Conservation (phyloP, 139 green algal genomes). For the Dunaliella primolecta region DNA sequence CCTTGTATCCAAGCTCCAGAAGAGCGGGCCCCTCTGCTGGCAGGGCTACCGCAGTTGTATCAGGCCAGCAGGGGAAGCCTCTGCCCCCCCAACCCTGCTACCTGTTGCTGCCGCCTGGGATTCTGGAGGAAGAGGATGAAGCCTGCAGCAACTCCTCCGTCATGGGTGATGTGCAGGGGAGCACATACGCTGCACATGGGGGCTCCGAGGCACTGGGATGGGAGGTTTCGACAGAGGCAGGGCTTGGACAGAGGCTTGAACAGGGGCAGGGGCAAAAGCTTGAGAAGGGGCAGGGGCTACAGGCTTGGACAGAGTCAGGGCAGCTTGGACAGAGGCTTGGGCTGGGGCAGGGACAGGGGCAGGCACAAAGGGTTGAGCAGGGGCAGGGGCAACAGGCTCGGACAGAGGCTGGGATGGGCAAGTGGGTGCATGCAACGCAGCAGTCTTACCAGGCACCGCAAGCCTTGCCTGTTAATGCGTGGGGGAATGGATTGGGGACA, state of each 20-base stretch:
- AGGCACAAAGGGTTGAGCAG: not conserved
- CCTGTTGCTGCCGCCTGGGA: not conserved
- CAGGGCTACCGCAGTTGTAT: too few species aligned
- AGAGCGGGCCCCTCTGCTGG: too few species aligned
- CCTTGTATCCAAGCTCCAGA: too few species aligned
- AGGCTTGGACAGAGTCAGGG: not conserved
- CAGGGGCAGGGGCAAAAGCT: not conserved
- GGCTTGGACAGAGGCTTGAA: not conserved
- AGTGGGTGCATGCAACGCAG: not conserved
- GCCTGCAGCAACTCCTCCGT: not conserved
- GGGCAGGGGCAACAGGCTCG: not conserved
- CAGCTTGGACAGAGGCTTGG: too few species aligned
- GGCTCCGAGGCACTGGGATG: not conserved
- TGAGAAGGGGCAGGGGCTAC: not conserved
- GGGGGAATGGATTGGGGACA: too few species aligned
- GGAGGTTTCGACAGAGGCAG: too few species aligned
- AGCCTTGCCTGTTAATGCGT: too few species aligned
- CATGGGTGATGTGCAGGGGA: not conserved
- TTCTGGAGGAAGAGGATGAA: not conserved
- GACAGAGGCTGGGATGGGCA: too few species aligned
- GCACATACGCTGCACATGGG: not conserved
- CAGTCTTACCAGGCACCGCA: not conserved
- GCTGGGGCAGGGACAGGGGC: not conserved
- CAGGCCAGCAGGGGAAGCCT: too few species aligned
- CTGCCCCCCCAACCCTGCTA: too few species aligned